Base-by-base conservation (phyloP, 139 green algal genomes). In the Penium margaritaceum region DNA sequence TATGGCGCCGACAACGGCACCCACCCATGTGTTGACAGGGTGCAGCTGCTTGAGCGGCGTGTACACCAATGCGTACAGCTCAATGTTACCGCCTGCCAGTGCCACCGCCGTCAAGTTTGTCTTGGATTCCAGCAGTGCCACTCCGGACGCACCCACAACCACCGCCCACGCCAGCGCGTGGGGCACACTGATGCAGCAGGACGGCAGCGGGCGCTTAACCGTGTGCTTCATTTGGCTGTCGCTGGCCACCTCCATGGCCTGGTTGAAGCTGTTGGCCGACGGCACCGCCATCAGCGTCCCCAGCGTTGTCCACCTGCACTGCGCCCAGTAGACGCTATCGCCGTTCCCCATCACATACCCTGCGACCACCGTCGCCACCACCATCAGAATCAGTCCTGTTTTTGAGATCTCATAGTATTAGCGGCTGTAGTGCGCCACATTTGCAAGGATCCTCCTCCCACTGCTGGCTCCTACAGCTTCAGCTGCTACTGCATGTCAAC, bases 211-310 rank as follows among this genome's bases (percentile, higher is more conserved):
- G 21, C 94, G 78, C 43, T 84, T 82, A 58, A 72, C 77, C n/a
- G 94, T 99, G 12, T 94, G 79, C 32, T 83, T 86, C 94, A 80
- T 80, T 19, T 5, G 30, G 29, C n/a, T 35, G 34, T 82, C 75
- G 9, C 74, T 74, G 12, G 14, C 7, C 17, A 41, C 33, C 60
- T 77, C 63, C 3, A 75, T 72, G 19, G 84, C 71, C 81, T 99
- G 94, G 70, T 99, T 99, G 0, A 97, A 71, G 0, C 92, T 88
- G 84, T 99, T 99, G 69, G 94, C 94, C 21, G 84, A 91, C 0
- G 90, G 87, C 17, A 92, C 85, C n/a, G 84, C 85, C 0, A 88
- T 85, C 37, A 95, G 83, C 2, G 94, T 99, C 35, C 94, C 94
- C 7, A 96, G 36, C 2, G 79, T 88, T 1, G 91, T 95, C 87